phyloP scores from a whole-genome alignment of 2,329 filamentous ascomycete species.

The Talaromyces sp. region DNA sequence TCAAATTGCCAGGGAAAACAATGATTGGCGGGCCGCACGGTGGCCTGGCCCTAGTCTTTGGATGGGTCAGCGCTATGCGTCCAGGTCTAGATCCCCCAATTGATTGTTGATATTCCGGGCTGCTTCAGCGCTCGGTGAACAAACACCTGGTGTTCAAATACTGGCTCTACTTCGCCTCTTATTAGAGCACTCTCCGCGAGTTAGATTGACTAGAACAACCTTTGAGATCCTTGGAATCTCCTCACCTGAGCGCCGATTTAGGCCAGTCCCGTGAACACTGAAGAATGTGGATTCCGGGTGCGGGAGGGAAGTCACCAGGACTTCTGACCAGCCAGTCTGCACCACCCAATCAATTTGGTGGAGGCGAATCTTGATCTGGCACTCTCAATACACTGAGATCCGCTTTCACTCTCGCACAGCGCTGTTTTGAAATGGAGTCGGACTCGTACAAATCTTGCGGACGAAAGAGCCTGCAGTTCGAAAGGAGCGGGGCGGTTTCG shows the following conservation, averaged over 20 bases:
- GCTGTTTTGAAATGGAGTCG: not conserved
- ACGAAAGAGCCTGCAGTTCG: not conserved
- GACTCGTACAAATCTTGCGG: not conserved
- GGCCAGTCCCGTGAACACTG: constrained; percentile 13
- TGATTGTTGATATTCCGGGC: not conserved
- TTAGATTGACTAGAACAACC: not conserved
- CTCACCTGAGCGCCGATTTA: constrained; percentile 7
- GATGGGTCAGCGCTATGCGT: not conserved
- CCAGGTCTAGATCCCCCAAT: constrained; percentile 7
- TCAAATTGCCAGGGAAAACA: not conserved
- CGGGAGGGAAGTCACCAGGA: constrained; percentile 12
- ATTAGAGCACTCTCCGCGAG: not conserved
- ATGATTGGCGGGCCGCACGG: constrained; percentile 1
- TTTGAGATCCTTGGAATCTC: not conserved
- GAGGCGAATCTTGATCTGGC: constrained; percentile 4
- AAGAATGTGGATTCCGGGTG: constrained; percentile 13
- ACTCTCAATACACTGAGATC: not conserved
- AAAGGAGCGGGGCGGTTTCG: not conserved
- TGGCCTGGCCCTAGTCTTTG: not conserved
- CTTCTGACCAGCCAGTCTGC: constrained; percentile 1
- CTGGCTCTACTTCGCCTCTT: not conserved
- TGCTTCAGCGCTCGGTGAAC: not conserved
- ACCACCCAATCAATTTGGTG: not conserved
- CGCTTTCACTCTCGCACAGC: not conserved
- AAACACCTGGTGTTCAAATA: not conserved